Evolutionary conservation across 2,329 filamentous ascomycete genomes (phyloP), one percentile per base, ranked within the genome.

Genomic region (Aspergillus terreus): DNA sequence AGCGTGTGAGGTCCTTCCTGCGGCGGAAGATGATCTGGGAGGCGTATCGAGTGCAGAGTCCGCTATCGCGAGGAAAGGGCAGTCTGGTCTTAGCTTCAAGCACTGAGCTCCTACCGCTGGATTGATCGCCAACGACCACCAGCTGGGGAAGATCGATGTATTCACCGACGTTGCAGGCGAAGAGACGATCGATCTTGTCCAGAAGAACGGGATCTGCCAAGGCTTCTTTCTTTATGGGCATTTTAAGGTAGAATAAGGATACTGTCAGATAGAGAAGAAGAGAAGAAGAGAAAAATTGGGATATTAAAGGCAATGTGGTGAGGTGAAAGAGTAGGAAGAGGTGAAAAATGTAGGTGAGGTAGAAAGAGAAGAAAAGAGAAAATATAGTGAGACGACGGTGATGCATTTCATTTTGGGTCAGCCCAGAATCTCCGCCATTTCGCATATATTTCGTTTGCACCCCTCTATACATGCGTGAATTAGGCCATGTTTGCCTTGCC

Each of bases 11-110:
- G 35, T 47, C 14, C 53, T 23, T 23, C 5, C 5, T 23, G 23
- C 23, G 23, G 9, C 72, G 72, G 23, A 76, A 69, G 11, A 69
- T 73, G 42, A 80, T 78, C 51, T 78, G 71, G 0, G 76, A 78
- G 0, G 76, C 73, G 58, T 75, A 77, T 2, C 72, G 59, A 2
- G 75, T 78, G 44, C 74, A 77, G 3, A 75, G 57, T 0, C 67
- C 68, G 33, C 58, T 62, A 21, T 65, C 72, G 67, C 56, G 64
- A 38, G 32, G 64, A 64, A 17, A 67, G 66, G 19, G 71, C 64
- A 21, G 58, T 57, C 21, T 55, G 21, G 48, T 70, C 59, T 70
- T 51, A 1, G 61, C 66, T 48, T 68, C 66, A 4, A 71, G 53
- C 1, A 70, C 63, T 4, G 63, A 66, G 38, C 61, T 66, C 38